These are phyloP conservation scores for Phlyctochytrium bullatum DNA, from an alignment of 192 early-diverging fungal genomes.

Conservation along the genomic window DNA sequence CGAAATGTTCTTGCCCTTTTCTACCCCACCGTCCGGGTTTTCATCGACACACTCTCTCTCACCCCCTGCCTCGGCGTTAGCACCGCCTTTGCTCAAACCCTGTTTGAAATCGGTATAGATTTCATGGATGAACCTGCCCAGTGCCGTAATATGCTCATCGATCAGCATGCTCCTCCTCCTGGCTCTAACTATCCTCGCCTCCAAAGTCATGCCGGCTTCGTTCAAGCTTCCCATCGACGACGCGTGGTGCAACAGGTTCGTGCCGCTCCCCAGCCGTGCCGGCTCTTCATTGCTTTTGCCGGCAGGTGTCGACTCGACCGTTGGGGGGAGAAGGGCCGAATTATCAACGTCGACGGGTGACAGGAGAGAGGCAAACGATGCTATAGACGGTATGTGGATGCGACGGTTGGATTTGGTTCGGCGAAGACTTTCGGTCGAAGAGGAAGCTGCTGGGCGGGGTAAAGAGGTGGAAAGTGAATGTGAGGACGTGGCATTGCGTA, in stretches of 20 bases:
- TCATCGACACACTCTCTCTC: not conserved
- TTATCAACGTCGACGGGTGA: not conserved
- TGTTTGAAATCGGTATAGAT: slow-evolving; percentile 3
- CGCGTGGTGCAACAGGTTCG: too few species aligned
- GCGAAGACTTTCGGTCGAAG: not conserved
- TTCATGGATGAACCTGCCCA: not conserved
- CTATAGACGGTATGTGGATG: not conserved
- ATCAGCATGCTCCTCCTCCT: not conserved
- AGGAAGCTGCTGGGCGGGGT: too few species aligned
- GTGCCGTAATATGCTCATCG: slow-evolving; percentile 1
- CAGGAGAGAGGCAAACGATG: not conserved
- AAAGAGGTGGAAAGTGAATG: too few species aligned
- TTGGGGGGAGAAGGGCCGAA: not conserved
- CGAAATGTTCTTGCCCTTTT: not conserved
- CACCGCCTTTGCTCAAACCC: not conserved
- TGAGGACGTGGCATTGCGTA: too few species aligned
- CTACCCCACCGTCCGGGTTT: not conserved
- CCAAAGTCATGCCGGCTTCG: too few species aligned
- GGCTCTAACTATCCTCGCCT: slow-evolving; percentile 1
- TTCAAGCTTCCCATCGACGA: not conserved
- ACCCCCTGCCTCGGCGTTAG: not conserved
- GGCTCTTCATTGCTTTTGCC: too few species aligned
- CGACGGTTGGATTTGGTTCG: slow-evolving; percentile 1
- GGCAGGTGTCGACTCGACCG: too few species aligned
- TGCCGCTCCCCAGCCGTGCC: too few species aligned